These are phyloP conservation scores for Populus hybrid DNA, from an alignment of 441 rosid species.

Conservation along the genomic window DNA sequence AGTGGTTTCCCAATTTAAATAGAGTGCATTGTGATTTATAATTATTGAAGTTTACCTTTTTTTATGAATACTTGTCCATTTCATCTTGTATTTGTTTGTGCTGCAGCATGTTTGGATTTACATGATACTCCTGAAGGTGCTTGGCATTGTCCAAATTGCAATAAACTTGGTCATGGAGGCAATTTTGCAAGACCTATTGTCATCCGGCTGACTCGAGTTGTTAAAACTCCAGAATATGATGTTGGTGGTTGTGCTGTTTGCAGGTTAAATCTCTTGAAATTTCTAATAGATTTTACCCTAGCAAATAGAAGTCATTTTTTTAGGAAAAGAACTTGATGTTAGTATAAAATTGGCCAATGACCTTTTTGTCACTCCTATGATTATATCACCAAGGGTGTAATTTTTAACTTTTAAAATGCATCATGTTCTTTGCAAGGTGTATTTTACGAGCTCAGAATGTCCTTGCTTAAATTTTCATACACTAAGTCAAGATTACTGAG, in stretches of 20 bases:
- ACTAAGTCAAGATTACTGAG: neutral
- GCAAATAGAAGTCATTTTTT: neutral
- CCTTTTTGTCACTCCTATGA: neutral
- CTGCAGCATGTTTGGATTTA: constrained; percentile 80
- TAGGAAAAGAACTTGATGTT: neutral
- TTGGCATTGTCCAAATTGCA: constrained; percentile 83
- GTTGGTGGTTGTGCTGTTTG: constrained; percentile 94
- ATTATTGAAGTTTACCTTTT: neutral
- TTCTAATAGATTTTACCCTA: neutral
- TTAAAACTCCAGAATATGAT: constrained; percentile 69
- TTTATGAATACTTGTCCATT: constrained; percentile 7
- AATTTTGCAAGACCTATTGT: constrained; percentile 50
- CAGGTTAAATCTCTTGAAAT: constrained; percentile 50
- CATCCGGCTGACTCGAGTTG: constrained; percentile 65
- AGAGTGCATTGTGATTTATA: neutral
- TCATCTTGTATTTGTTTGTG: constrained; percentile 13
- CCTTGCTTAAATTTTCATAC: neutral
- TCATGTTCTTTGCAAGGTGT: neutral
- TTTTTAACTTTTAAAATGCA: neutral
- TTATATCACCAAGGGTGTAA: neutral
- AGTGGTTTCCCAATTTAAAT: neutral
- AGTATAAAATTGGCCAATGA: neutral
- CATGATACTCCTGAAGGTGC: constrained; percentile 58
- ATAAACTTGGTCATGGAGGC: constrained; percentile 39
- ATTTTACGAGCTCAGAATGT: neutral